Evolutionary conservation across 768 basidiomycete species (phyloP), one percentile per base, ranked within the genome.

Genomic region (Suillus decipiens): DNA sequence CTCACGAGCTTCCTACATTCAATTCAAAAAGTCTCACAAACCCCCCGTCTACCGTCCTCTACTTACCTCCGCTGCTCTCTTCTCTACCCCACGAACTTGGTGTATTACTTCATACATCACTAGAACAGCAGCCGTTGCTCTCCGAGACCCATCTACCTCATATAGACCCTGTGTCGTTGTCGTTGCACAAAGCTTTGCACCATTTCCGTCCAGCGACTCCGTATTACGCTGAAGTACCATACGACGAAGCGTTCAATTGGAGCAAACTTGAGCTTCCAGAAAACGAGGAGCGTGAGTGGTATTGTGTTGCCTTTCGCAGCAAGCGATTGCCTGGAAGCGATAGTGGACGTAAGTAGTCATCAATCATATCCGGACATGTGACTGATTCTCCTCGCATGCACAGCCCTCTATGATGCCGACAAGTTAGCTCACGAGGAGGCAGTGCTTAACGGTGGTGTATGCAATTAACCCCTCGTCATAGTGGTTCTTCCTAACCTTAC

Each of bases 381-480:
- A 33, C n/a, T 61, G 7, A 58, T n/a, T 43, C 5, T 34, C n/a
- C 34, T 67, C 43, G 7, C 45, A 6, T 62, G 42, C 63, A n/a
- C 64, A 92, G 90, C 85, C 0, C 82, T 98, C 6, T 96, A 97
- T 75, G 87, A 89, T 61, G 95, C 93, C 5, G 96, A 99, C 74
- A 84, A 83, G 69, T 77, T 81, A 47, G 96, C 96, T 2, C 96
- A 98, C 69, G 93, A 96, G 76, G 96, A 99, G 74, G 96, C 96
- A 0, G 85, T 98, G 33, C 81, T 81, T 47, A 93, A 92, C 63
- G 92, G 93, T 67, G 93, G 93, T 22, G 90, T 93, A 72, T 72
- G 88, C 79, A 54, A 22, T 51, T 47, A 9, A 37, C 12, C 3
- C 12, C 31, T 58, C 61, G n/a, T 15, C 34, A 59, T 53, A 55